These are phyloP conservation scores for Colletotrichum paranaense DNA, from an alignment of 2,329 filamentous ascomycete species.

Conservation along the genomic window DNA sequence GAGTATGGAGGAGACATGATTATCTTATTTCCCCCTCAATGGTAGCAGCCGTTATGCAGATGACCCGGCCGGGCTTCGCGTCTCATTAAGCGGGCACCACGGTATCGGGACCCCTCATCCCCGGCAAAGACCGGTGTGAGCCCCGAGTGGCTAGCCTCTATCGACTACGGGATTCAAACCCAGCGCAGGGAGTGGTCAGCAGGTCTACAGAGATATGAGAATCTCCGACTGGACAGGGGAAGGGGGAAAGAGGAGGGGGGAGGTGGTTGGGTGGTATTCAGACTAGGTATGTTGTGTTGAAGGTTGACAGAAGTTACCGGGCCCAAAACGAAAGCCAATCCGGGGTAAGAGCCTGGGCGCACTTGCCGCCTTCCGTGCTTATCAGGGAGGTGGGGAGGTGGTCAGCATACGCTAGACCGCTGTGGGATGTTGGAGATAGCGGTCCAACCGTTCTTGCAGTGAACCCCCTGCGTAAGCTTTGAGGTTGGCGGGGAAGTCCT, in stretches of 20 bases:
- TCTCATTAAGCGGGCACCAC: neutral
- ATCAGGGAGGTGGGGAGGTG: neutral
- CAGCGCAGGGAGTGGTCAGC: neutral
- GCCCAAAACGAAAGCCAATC: slow-evolving; percentile 1
- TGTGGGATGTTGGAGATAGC: slow-evolving; percentile 8
- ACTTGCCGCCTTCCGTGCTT: slow-evolving; percentile 11
- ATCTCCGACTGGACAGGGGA: slow-evolving; percentile 1
- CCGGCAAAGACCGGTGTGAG: slow-evolving; percentile 15
- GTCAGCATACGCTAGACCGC: slow-evolving; percentile 8
- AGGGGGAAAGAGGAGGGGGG: neutral
- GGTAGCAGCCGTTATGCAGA: neutral
- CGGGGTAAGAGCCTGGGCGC: slow-evolving; percentile 4
- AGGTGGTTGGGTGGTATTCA: neutral
- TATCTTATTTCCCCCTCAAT: slow-evolving; percentile 9
- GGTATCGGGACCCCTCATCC: slow-evolving; percentile 15
- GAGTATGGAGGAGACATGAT: slow-evolving; percentile 9
- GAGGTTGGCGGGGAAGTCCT: neutral
- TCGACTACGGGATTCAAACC: neutral
- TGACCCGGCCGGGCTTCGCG: neutral
- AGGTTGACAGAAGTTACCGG: neutral
- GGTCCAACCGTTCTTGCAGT: neutral
- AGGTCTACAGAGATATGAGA: neutral
- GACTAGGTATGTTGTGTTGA: neutral
- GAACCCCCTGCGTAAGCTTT: neutral
- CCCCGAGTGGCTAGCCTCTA: slow-evolving; percentile 13